A percentile compares a stretch with the other conserved stretches of the same genome.
These are phyloP conservation scores for Golubevia pallescens DNA, from an alignment of 1,284 basidiomycete genomes.

Conservation along the genomic window DNA sequence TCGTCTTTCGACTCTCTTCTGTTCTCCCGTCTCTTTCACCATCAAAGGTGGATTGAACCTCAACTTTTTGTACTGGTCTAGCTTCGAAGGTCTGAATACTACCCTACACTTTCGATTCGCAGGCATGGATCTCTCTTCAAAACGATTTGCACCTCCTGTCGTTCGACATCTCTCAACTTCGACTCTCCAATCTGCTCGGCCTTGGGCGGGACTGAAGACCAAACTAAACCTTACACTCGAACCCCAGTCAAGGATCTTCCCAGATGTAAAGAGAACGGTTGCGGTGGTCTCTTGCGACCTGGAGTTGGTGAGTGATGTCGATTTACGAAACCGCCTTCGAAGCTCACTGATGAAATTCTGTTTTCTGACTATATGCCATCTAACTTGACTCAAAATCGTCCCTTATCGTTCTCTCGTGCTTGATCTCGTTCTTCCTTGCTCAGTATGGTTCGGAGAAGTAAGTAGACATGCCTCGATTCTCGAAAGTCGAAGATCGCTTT, in stretches of 20 bases:
- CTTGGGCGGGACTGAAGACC: slow-evolving; percentile 69
- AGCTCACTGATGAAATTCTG: no score
- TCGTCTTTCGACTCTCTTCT: no score
- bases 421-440: not conserved
- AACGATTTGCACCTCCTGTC: slow-evolving; percentile 69
- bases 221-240: slow-evolving; percentile 28
- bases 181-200: slow-evolving; percentile 69
- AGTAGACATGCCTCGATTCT: slow-evolving; percentile 66
- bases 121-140: slow-evolving; percentile 71
- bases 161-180: slow-evolving; percentile 66
- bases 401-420: not conserved
- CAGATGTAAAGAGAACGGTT: slow-evolving; percentile 65
- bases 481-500: not conserved
- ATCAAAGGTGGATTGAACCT: no score
- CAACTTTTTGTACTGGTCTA: no score
- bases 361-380: no score
- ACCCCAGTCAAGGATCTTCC: slow-evolving; percentile 69
- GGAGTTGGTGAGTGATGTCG: slow-evolving; percentile 67
- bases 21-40: no score
- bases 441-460: slow-evolving; percentile 73
- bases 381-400: no score
- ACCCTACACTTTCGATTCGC: not conserved
- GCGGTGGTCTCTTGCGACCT: slow-evolving; percentile 69
- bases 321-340: no score
- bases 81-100: not conserved